Evolutionary conservation across 257 asterid species (phyloP), one percentile per base, ranked within the genome.

Genomic region (Solanum medicagineum): DNA sequence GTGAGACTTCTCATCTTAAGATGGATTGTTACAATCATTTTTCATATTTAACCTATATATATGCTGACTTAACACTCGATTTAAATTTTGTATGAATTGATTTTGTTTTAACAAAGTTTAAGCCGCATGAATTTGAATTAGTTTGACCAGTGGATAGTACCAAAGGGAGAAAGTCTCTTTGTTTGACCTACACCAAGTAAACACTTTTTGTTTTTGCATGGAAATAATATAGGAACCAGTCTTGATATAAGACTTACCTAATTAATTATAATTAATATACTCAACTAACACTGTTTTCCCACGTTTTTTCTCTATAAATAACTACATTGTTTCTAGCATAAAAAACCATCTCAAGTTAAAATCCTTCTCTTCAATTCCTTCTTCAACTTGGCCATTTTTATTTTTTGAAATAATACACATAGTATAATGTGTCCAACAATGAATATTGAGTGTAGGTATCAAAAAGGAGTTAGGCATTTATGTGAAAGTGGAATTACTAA

Each of bases 391-490:
- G 24, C 40, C 16, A 56, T 81, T 81, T 29, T n/a, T 59, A n/a
- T 77, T 15, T 55, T 69, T 81, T 40, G 29, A 24, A 70, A 42
- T 75, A 75, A 15, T 77, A 49, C 16, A 51, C 1, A 74, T 24
- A 77, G 47, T 62, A 74, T 8, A 51, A 83, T 68, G 86, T 26
- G 80, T 22, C 69, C 86, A 63, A 60, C 65, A 68, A 83, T 83
- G 81, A 42, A 62, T 62, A 8, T 53, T n/a, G 87, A 65, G 6
- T 65, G 81, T n/a, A 81, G 16, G 4, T 83, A 85, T 66, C 87
- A 83, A 45, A 89, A 84, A 65, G 91, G 91, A 63, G 91, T 89
- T 51, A 84, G 83, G 82, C 81, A 87, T 87, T 70, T 89, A 59
- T 85, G 80, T 29, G 86, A 89, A 7, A 45, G 55, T 2, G 83